Evolutionary conservation across 306 rosid genomes (phyloP).

Genomic region (Dryas alaskensis): DNA sequence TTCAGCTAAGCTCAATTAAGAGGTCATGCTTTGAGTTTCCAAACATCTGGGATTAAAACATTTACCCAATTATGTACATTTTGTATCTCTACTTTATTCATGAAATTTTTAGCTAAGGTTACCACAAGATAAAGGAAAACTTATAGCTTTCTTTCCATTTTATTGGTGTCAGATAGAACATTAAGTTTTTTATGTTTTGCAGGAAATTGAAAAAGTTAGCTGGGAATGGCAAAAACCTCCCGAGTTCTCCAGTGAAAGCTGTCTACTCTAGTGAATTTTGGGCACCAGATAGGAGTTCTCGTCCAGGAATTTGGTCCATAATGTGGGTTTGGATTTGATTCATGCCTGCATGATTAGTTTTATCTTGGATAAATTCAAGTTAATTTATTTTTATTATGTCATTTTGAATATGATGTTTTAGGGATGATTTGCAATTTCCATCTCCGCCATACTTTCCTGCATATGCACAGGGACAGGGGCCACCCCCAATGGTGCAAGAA

Average conservation of each 20-base stretch:
- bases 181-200: conserved; percentile 31
- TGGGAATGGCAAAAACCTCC: conserved; percentile 36
- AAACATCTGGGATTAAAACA: neutral
- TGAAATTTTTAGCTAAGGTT: neutral
- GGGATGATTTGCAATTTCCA: conserved; percentile 79
- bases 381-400: neutral
- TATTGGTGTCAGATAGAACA: neutral
- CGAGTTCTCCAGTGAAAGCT: conserved; percentile 51
- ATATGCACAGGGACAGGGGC: conserved; percentile 94
- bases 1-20: neutral
- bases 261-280: conserved; percentile 53
- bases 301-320: conserved; percentile 73
- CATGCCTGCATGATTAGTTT: neutral
- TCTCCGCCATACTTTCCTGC: conserved; percentile 73
- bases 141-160: neutral
- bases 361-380: neutral
- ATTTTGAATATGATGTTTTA: conserved; percentile 33
- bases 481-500: conserved; percentile 92
- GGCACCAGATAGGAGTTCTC: conserved; percentile 48
- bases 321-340: conserved; percentile 41
- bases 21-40: neutral
- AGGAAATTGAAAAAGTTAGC: conserved; percentile 62
- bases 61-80: neutral
- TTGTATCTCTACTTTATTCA: neutral
- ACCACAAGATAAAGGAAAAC: too few relatives aligned